These are phyloP conservation scores for Hypoxylon rickii DNA, from an alignment of 495 filamentous ascomycete species.

Conservation along the genomic window DNA sequence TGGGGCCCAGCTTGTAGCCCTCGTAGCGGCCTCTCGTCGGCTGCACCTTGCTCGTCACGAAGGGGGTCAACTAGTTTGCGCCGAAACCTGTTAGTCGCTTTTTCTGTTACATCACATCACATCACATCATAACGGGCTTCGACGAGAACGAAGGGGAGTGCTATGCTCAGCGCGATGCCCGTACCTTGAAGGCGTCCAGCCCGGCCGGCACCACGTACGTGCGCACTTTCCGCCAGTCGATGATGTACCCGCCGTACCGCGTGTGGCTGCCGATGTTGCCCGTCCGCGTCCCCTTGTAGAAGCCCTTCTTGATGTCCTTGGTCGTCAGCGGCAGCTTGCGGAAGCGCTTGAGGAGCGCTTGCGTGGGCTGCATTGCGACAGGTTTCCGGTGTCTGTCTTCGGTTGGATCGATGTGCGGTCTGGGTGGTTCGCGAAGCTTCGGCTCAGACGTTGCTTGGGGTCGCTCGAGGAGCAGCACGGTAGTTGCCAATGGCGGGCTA, in stretches of 20 bases:
- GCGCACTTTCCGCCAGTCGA: conserved; percentile 85
- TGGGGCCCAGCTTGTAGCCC: conserved; percentile 51
- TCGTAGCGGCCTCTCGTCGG: conserved; percentile 54
- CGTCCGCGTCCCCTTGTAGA: conserved; percentile 92
- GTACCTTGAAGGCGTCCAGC: conserved; percentile 74
- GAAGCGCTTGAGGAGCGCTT: conserved; percentile 64
- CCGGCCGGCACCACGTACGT: conserved; percentile 81
- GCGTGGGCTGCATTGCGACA: conserved; percentile 67
- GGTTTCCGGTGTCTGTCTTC: no score
- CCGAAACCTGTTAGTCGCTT: no score
- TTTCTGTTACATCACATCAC: no score
- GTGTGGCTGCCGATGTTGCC: conserved; percentile 87
- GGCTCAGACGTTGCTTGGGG: no score
- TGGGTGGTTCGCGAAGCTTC: not conserved
- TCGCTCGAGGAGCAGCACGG: no score
- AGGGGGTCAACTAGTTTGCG: conserved; percentile 75
- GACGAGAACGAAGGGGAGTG: not conserved
- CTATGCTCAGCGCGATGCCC: not conserved
- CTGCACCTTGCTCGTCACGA: conserved; percentile 70
- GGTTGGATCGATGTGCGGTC: no score
- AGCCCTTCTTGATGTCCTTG: conserved; percentile 89
- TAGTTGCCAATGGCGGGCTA: no score
- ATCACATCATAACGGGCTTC: not conserved
- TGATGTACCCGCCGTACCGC: conserved; percentile 78
- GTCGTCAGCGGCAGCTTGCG: conserved; percentile 80